Evolutionary conservation across 1,139 yeast species (phyloP).

Genomic region (Candida anutae): DNA sequence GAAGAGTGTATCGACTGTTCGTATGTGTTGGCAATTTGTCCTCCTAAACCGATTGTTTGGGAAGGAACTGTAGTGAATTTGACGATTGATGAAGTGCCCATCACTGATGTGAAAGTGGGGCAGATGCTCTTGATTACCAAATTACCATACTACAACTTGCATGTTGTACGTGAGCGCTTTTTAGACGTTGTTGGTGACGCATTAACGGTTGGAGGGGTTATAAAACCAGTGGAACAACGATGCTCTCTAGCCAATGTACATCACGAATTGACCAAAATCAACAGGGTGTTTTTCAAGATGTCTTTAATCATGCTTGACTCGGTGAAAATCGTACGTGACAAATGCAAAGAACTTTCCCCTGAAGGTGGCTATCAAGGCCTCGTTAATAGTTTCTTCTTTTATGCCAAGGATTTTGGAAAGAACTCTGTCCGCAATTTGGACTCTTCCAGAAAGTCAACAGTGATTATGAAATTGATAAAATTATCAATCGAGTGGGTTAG

Average conservation of each 20-base stretch:
- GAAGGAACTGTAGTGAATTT: slow-evolving; percentile 70
- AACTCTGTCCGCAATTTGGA: slow-evolving; percentile 62
- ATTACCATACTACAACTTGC: slow-evolving; percentile 30
- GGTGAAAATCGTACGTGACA: slow-evolving; percentile 46
- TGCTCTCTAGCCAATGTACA: slow-evolving; percentile 73
- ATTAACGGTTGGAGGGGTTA: slow-evolving; percentile 32
- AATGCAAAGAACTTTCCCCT: slow-evolving; percentile 28
- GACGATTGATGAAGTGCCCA: slow-evolving; percentile 38
- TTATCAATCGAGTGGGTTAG: slow-evolving; percentile 87
- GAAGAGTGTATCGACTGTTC: slow-evolving; percentile 23
- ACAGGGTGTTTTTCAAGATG: slow-evolving; percentile 62
- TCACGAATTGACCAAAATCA: slow-evolving; percentile 59
- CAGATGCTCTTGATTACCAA: slow-evolving; percentile 60
- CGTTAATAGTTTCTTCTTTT: slow-evolving; percentile 67
- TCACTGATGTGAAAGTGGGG: slow-evolving; percentile 54
- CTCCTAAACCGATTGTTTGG: slow-evolving; percentile 86
- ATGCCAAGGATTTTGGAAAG: slow-evolving; percentile 79
- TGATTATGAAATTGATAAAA: slow-evolving; percentile 67
- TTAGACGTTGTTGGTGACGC: slow-evolving; percentile 49
- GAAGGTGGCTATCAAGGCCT: slow-evolving; percentile 62
- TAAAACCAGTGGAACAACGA: slow-evolving; percentile 47
- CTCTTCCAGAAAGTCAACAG: slow-evolving; percentile 55
- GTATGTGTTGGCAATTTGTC: slow-evolving; percentile 68
- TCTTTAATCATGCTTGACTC: slow-evolving; percentile 62
- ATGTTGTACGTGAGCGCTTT: slow-evolving; percentile 33